Base-by-base conservation (phyloP, 192 early-diverging fungal species). In the Entomortierella lignicola region DNA sequence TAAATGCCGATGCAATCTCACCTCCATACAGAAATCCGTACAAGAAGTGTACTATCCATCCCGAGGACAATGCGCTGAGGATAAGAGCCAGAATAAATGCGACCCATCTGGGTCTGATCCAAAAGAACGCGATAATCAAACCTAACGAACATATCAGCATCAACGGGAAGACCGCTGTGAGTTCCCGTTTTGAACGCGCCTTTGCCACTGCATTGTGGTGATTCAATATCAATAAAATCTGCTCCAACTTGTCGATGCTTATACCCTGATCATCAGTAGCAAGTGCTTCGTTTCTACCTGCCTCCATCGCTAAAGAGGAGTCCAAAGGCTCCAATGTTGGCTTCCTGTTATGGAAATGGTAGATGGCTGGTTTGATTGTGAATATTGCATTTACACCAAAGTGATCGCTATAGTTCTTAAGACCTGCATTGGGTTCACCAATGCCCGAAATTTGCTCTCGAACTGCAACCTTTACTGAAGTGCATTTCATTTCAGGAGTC, bases 351-450 rank as follows among this genome's bases (percentile, higher is more conserved):
- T 73, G 71, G 48, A 65, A 73, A 59, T 73, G 71, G 29, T 60
- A 73, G 11, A 66, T 61, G 0, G 74, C 72, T 37, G 74, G 74
- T 30, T 67, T 55, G 39, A 85, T 42, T 25, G 69, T 43, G 42
- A 88, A 88, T 18, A 23, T 79, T 10, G 86, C 81, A 62, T 83
- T 71, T 11, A 88, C 86, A 18, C 81, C 86, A 57, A 88, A 88
- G 66, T 88, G 86, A 50, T 88, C 86, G 8, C 82, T 83, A 55
- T 84, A 85, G 34, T 75, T 75, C 53, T 75, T 75, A 31, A 53
- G 15, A 17, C 63, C 56, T 10, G 71, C 60, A 37, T 60, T 60
- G 10, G 55, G 23, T 42, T 29, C 25, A 1, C 71, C 74, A 39
- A 77, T 77, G 32, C 74, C 74, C 1, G 74, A 60, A 30, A 77